Conservation (phyloP, 2,329 filamentous ascomycete species). For the Colletotrichum sp. region DNA sequence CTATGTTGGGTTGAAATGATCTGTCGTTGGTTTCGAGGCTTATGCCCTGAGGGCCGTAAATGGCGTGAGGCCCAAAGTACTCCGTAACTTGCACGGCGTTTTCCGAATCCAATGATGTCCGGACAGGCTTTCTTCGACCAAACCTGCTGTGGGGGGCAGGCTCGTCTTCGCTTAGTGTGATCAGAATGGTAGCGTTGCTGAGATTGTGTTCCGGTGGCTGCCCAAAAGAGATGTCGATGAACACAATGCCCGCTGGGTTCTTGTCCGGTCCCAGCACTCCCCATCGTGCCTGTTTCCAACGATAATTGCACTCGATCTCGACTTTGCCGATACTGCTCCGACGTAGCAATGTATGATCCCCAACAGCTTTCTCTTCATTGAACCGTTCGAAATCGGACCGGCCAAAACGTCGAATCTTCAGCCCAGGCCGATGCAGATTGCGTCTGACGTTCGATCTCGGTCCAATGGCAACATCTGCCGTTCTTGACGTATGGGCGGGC, state of each 20-base stretch:
- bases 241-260: background rate
- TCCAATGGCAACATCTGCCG: background rate
- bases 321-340: background rate
- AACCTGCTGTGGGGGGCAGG: background rate
- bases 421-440: fast-evolving
- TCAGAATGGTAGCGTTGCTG: background rate
- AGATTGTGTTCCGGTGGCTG: background rate
- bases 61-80: background rate
- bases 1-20: background rate
- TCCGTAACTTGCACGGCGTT: background rate
- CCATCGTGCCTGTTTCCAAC: background rate
- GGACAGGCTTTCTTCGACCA: fast-evolving
- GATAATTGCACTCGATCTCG: background rate
- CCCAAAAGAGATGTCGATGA: background rate
- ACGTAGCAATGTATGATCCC: background rate
- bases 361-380: background rate
- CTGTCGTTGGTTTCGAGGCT: background rate
- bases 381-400: background rate
- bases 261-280: background rate
- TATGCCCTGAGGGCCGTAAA: background rate
- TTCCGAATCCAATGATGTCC: background rate
- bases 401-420: background rate
- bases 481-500: background rate
- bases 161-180: background rate
- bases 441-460: background rate